Base-by-base conservation (phyloP, 192 early-diverging fungal genomes). In the Backusella westeae region DNA sequence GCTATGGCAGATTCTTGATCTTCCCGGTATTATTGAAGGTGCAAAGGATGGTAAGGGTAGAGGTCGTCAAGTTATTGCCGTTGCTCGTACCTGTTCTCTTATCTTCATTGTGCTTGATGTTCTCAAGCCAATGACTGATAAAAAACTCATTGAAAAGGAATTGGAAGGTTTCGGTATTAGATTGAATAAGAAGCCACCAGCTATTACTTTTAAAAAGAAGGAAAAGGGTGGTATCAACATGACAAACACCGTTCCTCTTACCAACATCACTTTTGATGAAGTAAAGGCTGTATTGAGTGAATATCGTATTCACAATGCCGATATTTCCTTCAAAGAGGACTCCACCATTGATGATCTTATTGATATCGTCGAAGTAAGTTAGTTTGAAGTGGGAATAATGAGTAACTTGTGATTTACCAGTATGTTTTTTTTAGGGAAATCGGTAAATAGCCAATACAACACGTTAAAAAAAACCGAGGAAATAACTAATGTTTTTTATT, bases 31-130 rank as follows among this genome's bases (percentile, higher is more conserved):
- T 85, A 97, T 98, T 68, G 96, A 98, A 85, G 98, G 96, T 74
- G 98, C 98, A 65, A 98, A 97, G 88, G 97, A 99, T 84, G 98
- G 98, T 77, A 98, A 98, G 85, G 98, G 98, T 85, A 95, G 98
- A 87, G 98, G 97, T 93, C 89, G 92, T 73, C 84, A 80, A 41
- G 84, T 85, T 38, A 79, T 82, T 82, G 75, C 82, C 21, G 80
- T 99, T 6, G 98, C 98, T 0, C 94, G 98, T 66, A 99, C 98
- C 0, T 98, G 97, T 81, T 97, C 96, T 29, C 87, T 98, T 34
- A 98, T 99, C 77, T 98, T 96, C 83, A 92, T 99, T 74, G 96
- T 97, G 14, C 82, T 99, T 59, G 98, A 99, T 82, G 98, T 98
- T 53, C 88, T 99, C 32, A 99, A 99, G 83, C 96, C 98, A 7